Conservation (phyloP, 495 filamentous ascomycete genomes). For the Penicillium manginii region DNA sequence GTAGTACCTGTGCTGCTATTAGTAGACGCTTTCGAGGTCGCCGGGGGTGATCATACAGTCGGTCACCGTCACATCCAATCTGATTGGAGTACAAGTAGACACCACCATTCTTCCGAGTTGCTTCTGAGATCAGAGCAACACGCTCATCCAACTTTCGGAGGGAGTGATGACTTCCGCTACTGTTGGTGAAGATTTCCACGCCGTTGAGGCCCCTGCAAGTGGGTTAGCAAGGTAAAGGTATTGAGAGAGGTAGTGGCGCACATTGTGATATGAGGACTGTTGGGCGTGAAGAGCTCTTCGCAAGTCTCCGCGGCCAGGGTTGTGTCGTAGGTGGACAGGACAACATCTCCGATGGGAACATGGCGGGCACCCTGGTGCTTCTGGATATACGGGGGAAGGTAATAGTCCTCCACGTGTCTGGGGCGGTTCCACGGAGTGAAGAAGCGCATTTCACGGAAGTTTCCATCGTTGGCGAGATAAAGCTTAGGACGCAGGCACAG, state of each 20-base stretch:
- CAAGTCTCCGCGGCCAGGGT: constrained; percentile 72
- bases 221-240: constrained; percentile 14
- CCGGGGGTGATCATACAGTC: constrained; percentile 27
- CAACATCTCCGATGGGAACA: constrained; percentile 73
- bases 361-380: constrained; percentile 59
- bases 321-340: constrained; percentile 73
- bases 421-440: constrained; percentile 68
- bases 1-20: constrained; percentile 40
- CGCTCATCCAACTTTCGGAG: constrained; percentile 76
- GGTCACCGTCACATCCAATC: constrained; percentile 70
- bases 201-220: constrained; percentile 26
- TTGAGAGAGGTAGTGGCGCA: neutral
- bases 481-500: constrained; percentile 79
- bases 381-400: constrained; percentile 63
- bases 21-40: neutral
- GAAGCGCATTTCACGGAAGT: constrained; percentile 47
- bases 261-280: constrained; percentile 29
- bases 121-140: constrained; percentile 71
- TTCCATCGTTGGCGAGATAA: constrained; percentile 65
- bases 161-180: constrained; percentile 68
- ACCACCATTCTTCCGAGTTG: constrained; percentile 69
- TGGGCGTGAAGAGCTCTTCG: constrained; percentile 75
- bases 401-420: constrained; percentile 66
- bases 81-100: constrained; percentile 76
- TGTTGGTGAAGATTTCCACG: constrained; percentile 78